A percentile compares a stretch with the other conserved stretches of the same genome.
Evolutionary conservation across 2,329 filamentous ascomycete genomes (phyloP).

Genomic region (Mollisiaceae sp.): DNA sequence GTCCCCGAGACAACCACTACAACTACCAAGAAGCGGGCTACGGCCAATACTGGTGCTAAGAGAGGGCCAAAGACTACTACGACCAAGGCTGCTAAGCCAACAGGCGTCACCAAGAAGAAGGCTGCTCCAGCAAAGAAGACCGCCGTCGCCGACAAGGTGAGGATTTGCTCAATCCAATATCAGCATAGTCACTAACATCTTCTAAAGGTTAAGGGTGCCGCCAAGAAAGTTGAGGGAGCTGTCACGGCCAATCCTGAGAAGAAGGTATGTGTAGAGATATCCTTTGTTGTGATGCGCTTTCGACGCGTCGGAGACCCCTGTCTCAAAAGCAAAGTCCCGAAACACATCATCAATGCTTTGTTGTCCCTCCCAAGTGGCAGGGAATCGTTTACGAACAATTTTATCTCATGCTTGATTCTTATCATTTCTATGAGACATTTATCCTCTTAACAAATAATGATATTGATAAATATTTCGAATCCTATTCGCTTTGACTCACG

Average conservation of each 20-base stretch:
- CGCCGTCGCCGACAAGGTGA: constrained; percentile 39
- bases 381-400: not conserved
- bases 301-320: constrained; percentile 36
- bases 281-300: constrained; percentile 33
- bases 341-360: constrained; percentile 20
- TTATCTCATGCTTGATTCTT: not conserved
- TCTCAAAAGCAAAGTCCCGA: constrained; percentile 23
- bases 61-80: constrained; percentile 41
- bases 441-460: constrained; percentile 6
- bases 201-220: constrained; percentile 39
- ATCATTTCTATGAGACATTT: constrained; percentile 14
- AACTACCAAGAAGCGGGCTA: constrained; percentile 38
- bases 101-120: constrained; percentile 42
- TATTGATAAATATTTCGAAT: not conserved
- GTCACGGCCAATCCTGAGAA: constrained; percentile 45
- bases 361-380: constrained; percentile 19
- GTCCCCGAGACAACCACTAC: constrained; percentile 35
- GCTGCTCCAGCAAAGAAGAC: constrained; percentile 42
- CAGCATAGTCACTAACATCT: constrained; percentile 25
- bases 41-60: constrained; percentile 40
- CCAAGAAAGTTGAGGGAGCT: constrained; percentile 42
- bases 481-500: not conserved
- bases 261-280: constrained; percentile 40
- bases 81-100: constrained; percentile 41
- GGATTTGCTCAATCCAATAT: constrained; percentile 14